Base-by-base conservation (phyloP, 129 eudicot genomes). In the Gnaphalium uliginosum region DNA sequence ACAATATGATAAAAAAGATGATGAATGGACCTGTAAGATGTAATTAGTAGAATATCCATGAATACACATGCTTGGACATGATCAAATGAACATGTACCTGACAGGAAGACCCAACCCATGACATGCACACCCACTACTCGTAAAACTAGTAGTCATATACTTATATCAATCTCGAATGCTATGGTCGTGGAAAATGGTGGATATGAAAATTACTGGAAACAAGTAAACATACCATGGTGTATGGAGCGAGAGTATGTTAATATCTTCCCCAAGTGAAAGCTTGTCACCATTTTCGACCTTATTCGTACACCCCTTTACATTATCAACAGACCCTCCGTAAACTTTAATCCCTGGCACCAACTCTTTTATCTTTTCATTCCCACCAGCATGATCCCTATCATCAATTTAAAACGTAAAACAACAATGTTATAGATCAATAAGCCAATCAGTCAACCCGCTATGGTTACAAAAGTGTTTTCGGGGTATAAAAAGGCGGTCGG, bases 341-440 rank as follows among this genome's bases (percentile, higher is more conserved):
- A 94, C 86, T 69, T 87, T 91, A 41, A 94, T 87, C 48, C 85
- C 92, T 24, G 97, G 97, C 54, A 91, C 85, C 80, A 94, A 75
- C 75, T 87, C 85, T 72, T 85, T 90, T 4, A 94, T 84, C 83
- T 89, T 87, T 58, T 90, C 97, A 81, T 90, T 91, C 15, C 99
- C 99, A 70, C 99, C 97, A 26, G 99, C 96, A 89, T 94, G 99
- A 87, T 94, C 99, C 99, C 99, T 94, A 26, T 65, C 37, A 78
- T 23, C 69, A 50, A 19, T 60, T 32, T 4, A 58, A 6, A 39
- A 33, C 54, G 56, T 35, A 78, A 35, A 24, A 63, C 29, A 21
- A 14, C 64, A 68, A 25, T 8, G 66, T 43, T 56, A 66, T 29
- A 48, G 9, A 63, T 65, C 54, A 75, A 60, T 15, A 66, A 51